Evolutionary conservation across 78 protist species (phyloP).

Genomic region (Thecamonas trahens): DNA sequence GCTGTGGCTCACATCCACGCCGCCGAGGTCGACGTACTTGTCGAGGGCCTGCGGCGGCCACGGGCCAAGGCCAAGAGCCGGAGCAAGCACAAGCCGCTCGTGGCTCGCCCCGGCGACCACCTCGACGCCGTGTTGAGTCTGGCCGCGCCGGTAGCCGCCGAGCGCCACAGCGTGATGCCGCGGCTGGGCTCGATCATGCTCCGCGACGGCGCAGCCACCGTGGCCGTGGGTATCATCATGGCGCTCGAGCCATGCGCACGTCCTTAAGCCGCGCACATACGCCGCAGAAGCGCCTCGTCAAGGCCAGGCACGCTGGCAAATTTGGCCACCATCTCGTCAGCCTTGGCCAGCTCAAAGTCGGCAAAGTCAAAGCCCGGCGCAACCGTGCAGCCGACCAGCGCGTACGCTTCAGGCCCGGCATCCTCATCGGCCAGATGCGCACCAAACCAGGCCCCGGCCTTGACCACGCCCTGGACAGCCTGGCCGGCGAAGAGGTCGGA

Average conservation of each 20-base stretch:
- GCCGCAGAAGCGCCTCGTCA: too few relatives aligned
- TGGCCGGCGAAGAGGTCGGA: background rate
- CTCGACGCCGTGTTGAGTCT: conserved; percentile 55
- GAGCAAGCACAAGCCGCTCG: conserved; percentile 75
- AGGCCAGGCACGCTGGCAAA: too few relatives aligned
- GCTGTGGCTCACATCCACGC: conserved; percentile 78
- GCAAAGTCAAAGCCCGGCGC: background rate
- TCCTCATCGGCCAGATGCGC: background rate
- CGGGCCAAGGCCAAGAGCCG: too few relatives aligned
- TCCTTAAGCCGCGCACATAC: too few relatives aligned
- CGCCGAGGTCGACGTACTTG: conserved; percentile 20
- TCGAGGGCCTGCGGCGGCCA: too few relatives aligned
- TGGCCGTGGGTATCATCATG: too few relatives aligned
- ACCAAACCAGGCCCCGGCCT: background rate
- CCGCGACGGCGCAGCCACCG: conserved; percentile 74
- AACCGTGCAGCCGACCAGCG: background rate
- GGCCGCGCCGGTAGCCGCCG: conserved; percentile 55
- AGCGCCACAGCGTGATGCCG: conserved; percentile 52
- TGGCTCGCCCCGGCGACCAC: conserved; percentile 53
- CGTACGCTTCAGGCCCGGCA: background rate
- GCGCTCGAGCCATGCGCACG: too few relatives aligned
- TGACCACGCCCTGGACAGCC: background rate
- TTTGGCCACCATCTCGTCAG: background rate
- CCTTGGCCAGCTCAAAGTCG: background rate
- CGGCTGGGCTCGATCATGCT: conserved; percentile 90